Evolutionary conservation across 2,329 filamentous ascomycete genomes (phyloP), one percentile per base, ranked within the genome.

Genomic region (Exophiala bonariae): DNA sequence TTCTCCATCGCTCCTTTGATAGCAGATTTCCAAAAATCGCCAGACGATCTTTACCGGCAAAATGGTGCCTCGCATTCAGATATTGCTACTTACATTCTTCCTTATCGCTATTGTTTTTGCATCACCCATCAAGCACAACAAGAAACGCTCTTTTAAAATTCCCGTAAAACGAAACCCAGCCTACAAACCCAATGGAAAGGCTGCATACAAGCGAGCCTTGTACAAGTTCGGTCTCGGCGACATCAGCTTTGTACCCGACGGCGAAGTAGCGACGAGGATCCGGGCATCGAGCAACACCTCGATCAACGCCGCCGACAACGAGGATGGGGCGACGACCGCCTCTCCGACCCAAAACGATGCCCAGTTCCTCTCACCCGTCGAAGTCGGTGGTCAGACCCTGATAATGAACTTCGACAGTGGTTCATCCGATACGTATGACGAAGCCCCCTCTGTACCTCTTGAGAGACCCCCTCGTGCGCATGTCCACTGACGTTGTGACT

Each of bases 371-470:
- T 79, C 82, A 1, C 83, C 83, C 0, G 81, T 89, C 42, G 76
- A 63, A n/a, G 78, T 89, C 54, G 86, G 86, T 50, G 83, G 82
- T 4, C 85, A 89, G 67, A 77, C 74, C 3, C 60, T 89, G 47
- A 80, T 82, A 60, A 69, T 89, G 63, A 81, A 87, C 63, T 87
- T 89, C 61, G 86, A 89, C 66, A 85, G 83, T n/a, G 86, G 86
- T 47, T 88, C 85, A 2, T 79, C 85, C 10, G 86, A 89, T 65
- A 75, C 87, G 71, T 81, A 74, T 62, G 77, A 64, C 46, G n/a
- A n/a, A n/a, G n/a, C 31, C 17, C 9, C 37, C 39, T 20, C 1
- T n/a, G n/a, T n/a, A n/a, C n/a, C 11, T 41, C 28, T 11, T 34
- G 41, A 41, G 40, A 31, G 5, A 36, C 19, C 16, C 5, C 19